Evolutionary conservation across 257 asterid species (phyloP).

Genomic region (Przewalskia tangutica): DNA sequence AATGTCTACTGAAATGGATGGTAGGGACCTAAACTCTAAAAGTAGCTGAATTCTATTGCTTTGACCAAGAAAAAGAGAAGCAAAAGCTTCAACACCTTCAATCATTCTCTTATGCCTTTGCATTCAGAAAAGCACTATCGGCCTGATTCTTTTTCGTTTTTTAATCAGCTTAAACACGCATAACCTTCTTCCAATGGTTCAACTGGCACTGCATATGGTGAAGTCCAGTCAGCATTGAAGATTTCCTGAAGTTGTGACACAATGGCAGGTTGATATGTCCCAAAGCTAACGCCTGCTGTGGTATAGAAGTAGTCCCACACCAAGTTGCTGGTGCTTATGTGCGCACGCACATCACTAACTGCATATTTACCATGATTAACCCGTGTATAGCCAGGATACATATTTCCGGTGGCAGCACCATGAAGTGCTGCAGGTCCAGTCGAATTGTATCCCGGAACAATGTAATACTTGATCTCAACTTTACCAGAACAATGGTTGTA

Average conservation of each 20-base stretch:
- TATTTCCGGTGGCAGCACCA: slow-evolving; percentile 43
- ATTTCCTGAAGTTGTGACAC: slow-evolving; percentile 63
- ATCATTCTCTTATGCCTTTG: neutral
- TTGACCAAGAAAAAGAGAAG: neutral
- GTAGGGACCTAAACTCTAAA: neutral
- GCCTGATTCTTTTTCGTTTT: neutral
- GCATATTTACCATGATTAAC: slow-evolving; percentile 85
- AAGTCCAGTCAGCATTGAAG: slow-evolving; percentile 82
- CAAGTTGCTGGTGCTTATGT: slow-evolving; percentile 78
- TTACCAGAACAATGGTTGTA: slow-evolving; percentile 55
- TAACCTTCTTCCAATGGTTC: slow-evolving; percentile 36
- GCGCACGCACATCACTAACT: slow-evolving; percentile 66
- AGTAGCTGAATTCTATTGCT: neutral
- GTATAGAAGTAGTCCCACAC: slow-evolving; percentile 76
- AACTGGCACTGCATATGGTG: slow-evolving; percentile 61
- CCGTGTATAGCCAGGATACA: slow-evolving; percentile 64
- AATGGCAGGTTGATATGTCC: slow-evolving; percentile 52
- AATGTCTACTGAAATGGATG: neutral
- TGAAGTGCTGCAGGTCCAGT: slow-evolving; percentile 58
- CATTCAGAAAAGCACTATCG: neutral
- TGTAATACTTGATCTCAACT: slow-evolving; percentile 70
- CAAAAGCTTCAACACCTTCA: neutral
- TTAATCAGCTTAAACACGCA: slow-evolving; percentile 30
- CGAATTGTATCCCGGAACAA: slow-evolving; percentile 63
- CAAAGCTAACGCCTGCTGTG: slow-evolving; percentile 74